Conservation (phyloP, 495 filamentous ascomycete genomes). For the Bryoglossum gracile region DNA sequence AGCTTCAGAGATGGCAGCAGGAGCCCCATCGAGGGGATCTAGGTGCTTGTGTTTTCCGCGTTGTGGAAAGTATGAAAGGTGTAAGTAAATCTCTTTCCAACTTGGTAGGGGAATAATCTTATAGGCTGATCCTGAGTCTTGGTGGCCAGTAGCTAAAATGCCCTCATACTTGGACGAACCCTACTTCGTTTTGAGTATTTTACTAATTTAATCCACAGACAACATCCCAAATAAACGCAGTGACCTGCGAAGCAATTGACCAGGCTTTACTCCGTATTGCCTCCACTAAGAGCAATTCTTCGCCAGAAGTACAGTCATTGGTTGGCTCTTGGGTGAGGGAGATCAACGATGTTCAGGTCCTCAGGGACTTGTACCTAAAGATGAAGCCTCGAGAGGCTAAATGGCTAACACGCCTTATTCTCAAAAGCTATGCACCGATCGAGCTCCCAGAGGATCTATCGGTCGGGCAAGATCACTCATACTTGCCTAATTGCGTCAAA, state of each 20-base stretch:
- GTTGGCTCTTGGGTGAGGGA: constrained; percentile 28
- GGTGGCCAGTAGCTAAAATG: neutral
- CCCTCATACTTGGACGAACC: neutral
- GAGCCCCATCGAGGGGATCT: constrained; percentile 55
- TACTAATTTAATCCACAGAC: no score
- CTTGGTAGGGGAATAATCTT: no score
- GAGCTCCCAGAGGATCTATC: constrained; percentile 37
- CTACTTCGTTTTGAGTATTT: constrained; percentile 8
- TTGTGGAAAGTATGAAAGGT: constrained; percentile 57
- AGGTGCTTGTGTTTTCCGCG: constrained; percentile 58
- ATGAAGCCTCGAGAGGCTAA: constrained; percentile 69
- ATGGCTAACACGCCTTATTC: constrained; percentile 77
- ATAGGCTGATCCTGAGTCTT: neutral
- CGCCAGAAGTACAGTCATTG: constrained; percentile 49
- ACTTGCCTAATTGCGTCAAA: constrained; percentile 14
- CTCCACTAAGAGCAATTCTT: constrained; percentile 60
- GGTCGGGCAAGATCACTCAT: constrained; percentile 26
- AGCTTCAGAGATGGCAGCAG: constrained; percentile 54
- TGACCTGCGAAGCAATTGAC: constrained; percentile 74
- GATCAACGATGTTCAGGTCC: constrained; percentile 30
- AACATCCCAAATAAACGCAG: constrained; percentile 25
- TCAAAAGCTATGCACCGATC: constrained; percentile 67
- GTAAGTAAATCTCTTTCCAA: no score
- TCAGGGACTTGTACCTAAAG: constrained; percentile 51
- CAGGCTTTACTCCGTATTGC: constrained; percentile 54